Base-by-base conservation (phyloP, 164 flowering plant species). In the Aristolochia contorta region DNA sequence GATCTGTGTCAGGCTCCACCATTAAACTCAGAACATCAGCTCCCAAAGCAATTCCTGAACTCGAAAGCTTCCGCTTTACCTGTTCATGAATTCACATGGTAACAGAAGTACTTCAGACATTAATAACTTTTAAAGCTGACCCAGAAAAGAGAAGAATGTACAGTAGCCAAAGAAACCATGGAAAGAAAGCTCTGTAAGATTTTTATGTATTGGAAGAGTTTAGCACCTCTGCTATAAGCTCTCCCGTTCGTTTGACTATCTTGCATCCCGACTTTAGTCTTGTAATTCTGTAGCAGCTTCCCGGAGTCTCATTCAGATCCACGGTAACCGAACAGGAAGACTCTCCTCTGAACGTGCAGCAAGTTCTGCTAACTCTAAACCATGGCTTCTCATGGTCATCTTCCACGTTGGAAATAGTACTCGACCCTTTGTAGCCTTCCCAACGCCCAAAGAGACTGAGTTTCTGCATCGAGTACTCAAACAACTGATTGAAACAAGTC, bases 351-450 rank as follows among this genome's bases (percentile, higher is more conserved):
- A 66, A n/a, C 64, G 59, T 57, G 27, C 50, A 60, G 49, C 56
- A 67, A 30, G 22, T 27, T 57, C 53, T 74, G 47, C 58, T 73
- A 9, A 74, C 78, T 66, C 50, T 62, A 72, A 77, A 73, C 69
- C 69, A 75, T 23, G 65, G 69, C 62, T 59, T 37, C 43, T 8
- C 12, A 3, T 37, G 66, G 14, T 47, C 57, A 41, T 63, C 59
- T 20, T 54, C 60, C 9, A 24, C 18, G 21, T 53, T 65, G 24
- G 59, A 30, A 57, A 30, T 5, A 27, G 30, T 54, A 45, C 15
- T 43, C 8, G 54, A 63, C 3, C 30, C 30, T 48, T 47, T 70
- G 57, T 61, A 70, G 27, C 77, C 74, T 24, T 67, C 72, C 74
- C 74, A 74, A 5, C 58, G 57, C n/a, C 71, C 67, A 15, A 65